Conservation (phyloP, 1,284 basidiomycete species). For the Ganoderma meredithae region DNA sequence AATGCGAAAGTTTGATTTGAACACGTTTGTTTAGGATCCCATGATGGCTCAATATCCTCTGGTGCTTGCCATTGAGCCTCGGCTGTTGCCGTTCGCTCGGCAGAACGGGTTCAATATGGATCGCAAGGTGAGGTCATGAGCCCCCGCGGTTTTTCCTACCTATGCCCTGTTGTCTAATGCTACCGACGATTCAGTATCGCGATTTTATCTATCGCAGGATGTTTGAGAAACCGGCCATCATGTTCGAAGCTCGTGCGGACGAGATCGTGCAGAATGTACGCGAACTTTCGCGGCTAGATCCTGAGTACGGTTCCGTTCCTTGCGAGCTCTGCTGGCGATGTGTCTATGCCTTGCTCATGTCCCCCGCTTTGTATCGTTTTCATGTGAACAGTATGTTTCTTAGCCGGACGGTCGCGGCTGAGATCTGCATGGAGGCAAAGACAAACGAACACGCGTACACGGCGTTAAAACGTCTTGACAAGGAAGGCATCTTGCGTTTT, state of each 20-base stretch:
- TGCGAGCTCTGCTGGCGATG: constrained; percentile 12
- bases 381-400: constrained; percentile 69
- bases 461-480: constrained; percentile 70
- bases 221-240: constrained; percentile 67
- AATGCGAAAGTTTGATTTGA: constrained; percentile 21
- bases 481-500: constrained; percentile 66
- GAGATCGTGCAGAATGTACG: constrained; percentile 73
- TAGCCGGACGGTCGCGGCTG: constrained; percentile 78
- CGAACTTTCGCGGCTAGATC: constrained; percentile 70
- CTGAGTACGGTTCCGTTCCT: constrained; percentile 53
- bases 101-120: constrained; percentile 80
- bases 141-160: constrained; percentile 14
- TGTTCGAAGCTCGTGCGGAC: constrained; percentile 59
- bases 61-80: constrained; percentile 75
- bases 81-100: constrained; percentile 72
- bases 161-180: constrained; percentile 17
- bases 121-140: constrained; percentile 55
- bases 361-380: constrained; percentile 4
- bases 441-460: constrained; percentile 69
- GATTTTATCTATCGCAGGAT: constrained; percentile 84
- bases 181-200: constrained; percentile 60
- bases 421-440: constrained; percentile 80
- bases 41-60: constrained; percentile 79
- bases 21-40: constrained; percentile 58
- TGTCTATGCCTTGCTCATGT: constrained; percentile 27